phyloP scores from a whole-genome alignment of 148 eudicot species.

The Rhododendron kiyosumense region DNA sequence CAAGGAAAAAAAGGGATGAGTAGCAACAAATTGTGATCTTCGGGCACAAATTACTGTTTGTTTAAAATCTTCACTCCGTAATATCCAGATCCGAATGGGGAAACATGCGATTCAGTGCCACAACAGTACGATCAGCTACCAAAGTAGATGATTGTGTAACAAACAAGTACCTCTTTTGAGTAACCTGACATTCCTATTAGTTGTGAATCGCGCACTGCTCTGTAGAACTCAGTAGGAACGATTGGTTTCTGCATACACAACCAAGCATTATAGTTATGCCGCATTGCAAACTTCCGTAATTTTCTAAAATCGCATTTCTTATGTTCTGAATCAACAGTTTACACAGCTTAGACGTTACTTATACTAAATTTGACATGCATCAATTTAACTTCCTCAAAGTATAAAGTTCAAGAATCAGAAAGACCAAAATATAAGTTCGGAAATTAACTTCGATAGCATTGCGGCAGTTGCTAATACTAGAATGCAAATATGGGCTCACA shows the following conservation, averaged over 20 bases:
- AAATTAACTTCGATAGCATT: neutral
- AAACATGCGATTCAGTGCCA: neutral
- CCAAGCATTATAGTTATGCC: neutral
- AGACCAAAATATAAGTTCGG: neutral
- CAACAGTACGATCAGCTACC: neutral
- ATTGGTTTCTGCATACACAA: slow-evolving; percentile 78
- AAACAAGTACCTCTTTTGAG: slow-evolving; percentile 65
- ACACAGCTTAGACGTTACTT: too few relatives aligned
- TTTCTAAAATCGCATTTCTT: neutral
- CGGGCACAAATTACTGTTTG: neutral
- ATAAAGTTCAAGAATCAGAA: neutral
- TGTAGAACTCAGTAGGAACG: slow-evolving; percentile 61
- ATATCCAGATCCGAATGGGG: neutral
- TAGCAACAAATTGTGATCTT: neutral
- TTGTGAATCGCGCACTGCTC: slow-evolving; percentile 83
- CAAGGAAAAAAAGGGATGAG: neutral
- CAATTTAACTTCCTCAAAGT: neutral
- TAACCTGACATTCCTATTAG: slow-evolving; percentile 88
- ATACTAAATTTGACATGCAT: neutral
- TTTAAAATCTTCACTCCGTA: neutral
- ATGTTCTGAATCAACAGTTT: neutral
- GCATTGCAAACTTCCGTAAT: neutral
- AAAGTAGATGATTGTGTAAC: neutral
- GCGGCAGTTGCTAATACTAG: neutral
- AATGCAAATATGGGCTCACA: neutral